Evolutionary conservation across 2,329 filamentous ascomycete species (phyloP).

Genomic region (Grosmannia serpens): DNA sequence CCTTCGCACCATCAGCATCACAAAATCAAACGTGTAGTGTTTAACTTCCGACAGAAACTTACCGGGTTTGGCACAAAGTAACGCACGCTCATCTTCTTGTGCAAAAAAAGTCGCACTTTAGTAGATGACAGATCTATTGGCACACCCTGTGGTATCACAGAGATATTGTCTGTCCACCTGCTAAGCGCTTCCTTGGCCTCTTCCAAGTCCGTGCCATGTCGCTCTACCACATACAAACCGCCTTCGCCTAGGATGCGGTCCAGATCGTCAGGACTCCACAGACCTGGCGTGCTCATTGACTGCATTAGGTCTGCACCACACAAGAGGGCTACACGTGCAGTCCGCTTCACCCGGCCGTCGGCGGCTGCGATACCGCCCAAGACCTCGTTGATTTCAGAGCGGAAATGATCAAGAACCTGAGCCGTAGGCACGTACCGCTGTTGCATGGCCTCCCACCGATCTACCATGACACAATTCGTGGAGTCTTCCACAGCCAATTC

Average conservation of each 20-base stretch:
- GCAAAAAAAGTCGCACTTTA: conserved; percentile 70
- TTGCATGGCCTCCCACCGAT: conserved; percentile 41
- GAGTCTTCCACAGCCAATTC: conserved; percentile 63
- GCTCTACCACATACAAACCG: conserved; percentile 77
- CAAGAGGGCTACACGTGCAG: conserved; percentile 67
- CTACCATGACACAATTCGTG: conserved; percentile 74
- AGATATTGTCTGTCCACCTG: conserved; percentile 74
- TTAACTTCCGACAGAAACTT: not conserved
- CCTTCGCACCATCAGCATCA: not conserved
- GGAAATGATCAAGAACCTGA: conserved; percentile 80
- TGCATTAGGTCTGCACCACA: conserved; percentile 67
- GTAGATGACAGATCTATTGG: conserved; percentile 72
- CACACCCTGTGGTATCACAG: conserved; percentile 80
- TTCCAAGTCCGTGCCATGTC: conserved; percentile 72
- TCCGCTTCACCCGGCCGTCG: conserved; percentile 43
- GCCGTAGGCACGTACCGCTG: conserved; percentile 81
- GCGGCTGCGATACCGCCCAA: conserved; percentile 60
- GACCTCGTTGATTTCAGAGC: conserved; percentile 76
- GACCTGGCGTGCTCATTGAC: conserved; percentile 61
- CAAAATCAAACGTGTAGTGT: not conserved
- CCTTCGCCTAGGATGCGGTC: conserved; percentile 79
- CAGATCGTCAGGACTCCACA: conserved; percentile 78
- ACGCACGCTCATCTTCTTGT: conserved; percentile 70
- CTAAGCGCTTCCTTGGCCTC: conserved; percentile 74
- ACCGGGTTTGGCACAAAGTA: conserved; percentile 34